Conservation (phyloP, 2,329 filamentous ascomycete species). For the Thelonectria discophora region DNA sequence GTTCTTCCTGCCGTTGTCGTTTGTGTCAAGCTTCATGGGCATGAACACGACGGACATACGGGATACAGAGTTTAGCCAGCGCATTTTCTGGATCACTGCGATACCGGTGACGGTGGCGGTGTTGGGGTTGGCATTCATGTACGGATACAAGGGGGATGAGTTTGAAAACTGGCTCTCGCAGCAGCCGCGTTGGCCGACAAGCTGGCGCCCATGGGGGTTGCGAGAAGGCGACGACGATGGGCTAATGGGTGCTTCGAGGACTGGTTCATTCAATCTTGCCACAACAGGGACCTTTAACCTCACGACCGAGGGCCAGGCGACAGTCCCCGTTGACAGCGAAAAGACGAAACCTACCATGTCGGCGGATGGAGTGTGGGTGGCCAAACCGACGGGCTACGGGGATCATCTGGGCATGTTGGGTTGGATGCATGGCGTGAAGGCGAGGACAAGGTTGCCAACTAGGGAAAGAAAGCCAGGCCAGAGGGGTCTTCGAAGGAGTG, state of each 20-base stretch:
- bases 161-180: neutral
- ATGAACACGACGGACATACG: conserved; percentile 56
- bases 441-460: neutral
- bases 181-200: neutral
- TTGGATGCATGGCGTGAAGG: neutral
- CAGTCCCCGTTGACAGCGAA: neutral
- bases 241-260: neutral
- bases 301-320: neutral
- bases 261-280: neutral
- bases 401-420: neutral
- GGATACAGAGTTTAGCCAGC: conserved; percentile 48
- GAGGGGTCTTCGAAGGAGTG: neutral
- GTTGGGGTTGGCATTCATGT: neutral
- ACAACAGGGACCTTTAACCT: neutral
- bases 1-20: conserved; percentile 48
- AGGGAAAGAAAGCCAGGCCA: neutral
- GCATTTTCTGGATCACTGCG: conserved; percentile 52
- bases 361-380: neutral
- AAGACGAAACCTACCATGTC: neutral
- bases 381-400: neutral
- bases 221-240: neutral
- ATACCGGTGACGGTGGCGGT: conserved; percentile 48
- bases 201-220: neutral
- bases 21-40: conserved; percentile 48
- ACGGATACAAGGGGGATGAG: conserved; percentile 3